Base-by-base conservation (phyloP, 345 rosid genomes). In the Pistacia atlantica region DNA sequence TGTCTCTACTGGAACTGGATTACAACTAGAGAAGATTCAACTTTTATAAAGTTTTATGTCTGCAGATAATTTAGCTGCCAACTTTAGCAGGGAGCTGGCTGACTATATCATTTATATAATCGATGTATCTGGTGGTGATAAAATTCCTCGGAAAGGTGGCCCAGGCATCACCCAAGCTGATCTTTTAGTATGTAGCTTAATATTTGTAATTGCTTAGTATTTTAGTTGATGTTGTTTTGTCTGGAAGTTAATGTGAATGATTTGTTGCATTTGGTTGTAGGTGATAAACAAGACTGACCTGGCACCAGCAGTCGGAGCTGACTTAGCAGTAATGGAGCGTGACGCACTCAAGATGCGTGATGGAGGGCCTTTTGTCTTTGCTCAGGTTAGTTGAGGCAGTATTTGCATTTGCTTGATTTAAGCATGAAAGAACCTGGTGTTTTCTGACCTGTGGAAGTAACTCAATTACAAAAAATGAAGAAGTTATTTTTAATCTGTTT, bases 141-240 rank as follows among this genome's bases (percentile, higher is more conserved):
- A 96, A 79, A 96, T 93, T 38, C 99, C 99, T 3, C 89, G 97
- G 61, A 96, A 93, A 84, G 97, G 98, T 46, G 97, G 99, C 76
- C 98, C 98, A 28, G 99, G 99, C 77, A 95, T 95, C 81, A 93
- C 98, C 72, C 98, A 93, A 89, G 98, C 97, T 83, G 95, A 96
- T 84, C 95, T 96, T 76, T 84, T 96, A 76, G 99, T 90, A 80
- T 22, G 85, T 72, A n/a, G 64, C 71, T 31, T 37, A 46, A 11
- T 56, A 55, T 10, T n/a, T 4, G 7, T 38, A 0, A 38, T 38
- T 4, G 42, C 42, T 4, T 38, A 38, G 0, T 38, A 38, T 38
- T 38, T 1, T 38, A 38, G 42, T 38, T 38, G 5, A 38, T 38
- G 42, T 38, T 38, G 42, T 38, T 4, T 4, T 4, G 7, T 38